Percentiles rank a stretch among this genome's conserved stretches.
These are phyloP conservation scores for Coriaria nepalensis DNA, from an alignment of 306 rosid species.

Conservation along the genomic window DNA sequence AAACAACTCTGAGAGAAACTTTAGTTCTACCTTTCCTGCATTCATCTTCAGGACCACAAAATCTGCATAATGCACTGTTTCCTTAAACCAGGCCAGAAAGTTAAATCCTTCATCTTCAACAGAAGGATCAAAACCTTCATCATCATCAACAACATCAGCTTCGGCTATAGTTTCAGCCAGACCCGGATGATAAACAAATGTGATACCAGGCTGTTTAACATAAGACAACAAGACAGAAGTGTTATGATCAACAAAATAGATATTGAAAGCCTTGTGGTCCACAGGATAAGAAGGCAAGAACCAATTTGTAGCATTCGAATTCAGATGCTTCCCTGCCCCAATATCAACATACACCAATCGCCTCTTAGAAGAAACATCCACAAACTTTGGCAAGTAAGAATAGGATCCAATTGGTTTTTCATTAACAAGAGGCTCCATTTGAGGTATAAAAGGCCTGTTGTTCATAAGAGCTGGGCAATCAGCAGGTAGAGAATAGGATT, in stretches of 20 bases:
- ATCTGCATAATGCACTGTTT: slow-evolving; percentile 53
- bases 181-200: slow-evolving; percentile 81
- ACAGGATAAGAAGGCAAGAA: slow-evolving; percentile 63
- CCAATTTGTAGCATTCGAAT: slow-evolving; percentile 34
- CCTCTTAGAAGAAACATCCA: slow-evolving; percentile 35
- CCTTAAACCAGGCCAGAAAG: slow-evolving; percentile 73
- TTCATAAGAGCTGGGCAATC: slow-evolving; percentile 41
- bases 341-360: slow-evolving; percentile 55
- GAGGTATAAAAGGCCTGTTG: slow-evolving; percentile 34
- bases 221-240: slow-evolving; percentile 45
- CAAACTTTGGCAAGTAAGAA: slow-evolving; percentile 46
- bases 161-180: slow-evolving; percentile 30
- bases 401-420: slow-evolving; percentile 17
- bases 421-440: slow-evolving; percentile 58
- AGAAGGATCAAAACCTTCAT: slow-evolving; percentile 34
- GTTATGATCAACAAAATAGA: slow-evolving; percentile 68
- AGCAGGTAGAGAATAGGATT: slow-evolving; percentile 28
- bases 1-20: slow-evolving; percentile 45
- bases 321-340: slow-evolving; percentile 43
- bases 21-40: slow-evolving; percentile 49
- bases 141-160: background rate
- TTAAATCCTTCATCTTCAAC: slow-evolving; percentile 52
- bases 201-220: slow-evolving; percentile 55
- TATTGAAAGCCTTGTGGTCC: slow-evolving; percentile 38
- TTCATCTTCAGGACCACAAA: slow-evolving; percentile 85